Evolutionary conservation across 2,329 filamentous ascomycete species (phyloP), one percentile per base, ranked within the genome.

Genomic region (Colletotrichum agaves): DNA sequence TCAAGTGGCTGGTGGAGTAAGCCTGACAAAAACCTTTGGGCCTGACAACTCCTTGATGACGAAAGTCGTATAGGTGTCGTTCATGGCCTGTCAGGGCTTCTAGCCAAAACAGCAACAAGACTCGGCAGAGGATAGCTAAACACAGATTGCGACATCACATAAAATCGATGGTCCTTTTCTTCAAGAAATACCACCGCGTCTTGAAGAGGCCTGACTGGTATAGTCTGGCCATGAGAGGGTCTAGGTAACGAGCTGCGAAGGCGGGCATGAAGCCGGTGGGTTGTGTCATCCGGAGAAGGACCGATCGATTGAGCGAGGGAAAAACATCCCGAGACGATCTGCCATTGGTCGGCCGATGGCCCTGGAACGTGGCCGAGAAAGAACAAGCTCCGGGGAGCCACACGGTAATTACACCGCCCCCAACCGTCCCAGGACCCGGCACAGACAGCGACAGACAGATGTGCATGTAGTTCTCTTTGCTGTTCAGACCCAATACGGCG

Each of bases 281-380:
- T 3, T 43, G 52, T 41, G 47, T 21, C n/a, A 35, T 47, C 64
- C 61, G 53, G 64, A 67, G 35, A 67, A 67, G 47, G 64, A 13
- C 64, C 64, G 64, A 67, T 67, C 53, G 53, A 49, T 67, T 67
- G 61, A 67, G 64, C 64, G 64, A 67, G 47, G 31, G 31, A 33
- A 59, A 67, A 64, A 53, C 21, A 64, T 67, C 61, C 64, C 52
- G 63, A 21, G 35, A 60, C 3, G 35, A 21, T 31, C 53, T 12
- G 35, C 49, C 23, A 67, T 67, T 67, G 64, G 64, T 33, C 55
- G 23, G 39, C 21, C 21, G 19, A 17, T 41, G 39, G 49, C 31
- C 46, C 64, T 55, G 61, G 61, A 60, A 60, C 41, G 39, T 59
- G 47, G 27, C 64, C 61, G 53, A 67, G 46, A 63, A 67, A 52